A percentile compares a stretch with the other conserved stretches of the same genome.
Evolutionary conservation across 2,329 filamentous ascomycete species (phyloP).

Genomic region (Fusarium abutilonis): DNA sequence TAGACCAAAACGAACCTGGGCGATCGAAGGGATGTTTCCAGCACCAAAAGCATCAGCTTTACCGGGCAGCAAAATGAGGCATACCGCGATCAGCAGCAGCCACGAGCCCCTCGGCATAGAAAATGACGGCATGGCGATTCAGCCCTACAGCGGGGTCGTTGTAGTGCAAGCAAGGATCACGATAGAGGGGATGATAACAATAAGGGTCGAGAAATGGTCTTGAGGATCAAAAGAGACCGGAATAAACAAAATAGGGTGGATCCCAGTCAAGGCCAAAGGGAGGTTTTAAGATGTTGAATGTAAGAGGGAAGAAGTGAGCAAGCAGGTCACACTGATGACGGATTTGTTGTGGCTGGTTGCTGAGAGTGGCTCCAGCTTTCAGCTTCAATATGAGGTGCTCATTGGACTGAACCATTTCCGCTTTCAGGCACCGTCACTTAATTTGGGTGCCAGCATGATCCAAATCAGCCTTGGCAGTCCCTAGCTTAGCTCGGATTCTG

Average conservation of each 20-base stretch:
- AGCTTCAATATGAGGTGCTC: constrained; percentile 16
- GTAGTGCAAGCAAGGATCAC: constrained; percentile 12
- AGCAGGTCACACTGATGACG: constrained; percentile 44
- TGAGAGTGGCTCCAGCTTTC: constrained; percentile 8
- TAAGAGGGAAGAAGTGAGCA: constrained; percentile 13
- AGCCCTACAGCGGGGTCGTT: constrained; percentile 42
- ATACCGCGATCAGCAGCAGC: constrained; percentile 60
- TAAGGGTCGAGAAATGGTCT: background rate
- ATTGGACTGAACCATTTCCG: constrained; percentile 20
- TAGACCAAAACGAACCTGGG: constrained; percentile 50
- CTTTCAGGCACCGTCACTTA: constrained; percentile 18
- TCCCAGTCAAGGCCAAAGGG: background rate
- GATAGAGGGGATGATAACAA: background rate
- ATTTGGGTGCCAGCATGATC: background rate
- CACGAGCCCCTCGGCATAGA: constrained; percentile 59
- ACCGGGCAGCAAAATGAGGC: constrained; percentile 66
- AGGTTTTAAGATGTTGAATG: constrained; percentile 27
- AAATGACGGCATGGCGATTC: constrained; percentile 58
- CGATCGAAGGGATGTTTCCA: constrained; percentile 75
- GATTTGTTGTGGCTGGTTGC: constrained; percentile 41
- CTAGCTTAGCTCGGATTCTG: constrained; percentile 2
- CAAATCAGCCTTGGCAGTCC: background rate
- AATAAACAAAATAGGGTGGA: background rate
- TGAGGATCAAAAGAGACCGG: background rate
- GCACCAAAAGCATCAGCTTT: constrained; percentile 72